These are phyloP conservation scores for Jasminum sambac DNA, from an alignment of 257 asterid genomes.

Conservation along the genomic window DNA sequence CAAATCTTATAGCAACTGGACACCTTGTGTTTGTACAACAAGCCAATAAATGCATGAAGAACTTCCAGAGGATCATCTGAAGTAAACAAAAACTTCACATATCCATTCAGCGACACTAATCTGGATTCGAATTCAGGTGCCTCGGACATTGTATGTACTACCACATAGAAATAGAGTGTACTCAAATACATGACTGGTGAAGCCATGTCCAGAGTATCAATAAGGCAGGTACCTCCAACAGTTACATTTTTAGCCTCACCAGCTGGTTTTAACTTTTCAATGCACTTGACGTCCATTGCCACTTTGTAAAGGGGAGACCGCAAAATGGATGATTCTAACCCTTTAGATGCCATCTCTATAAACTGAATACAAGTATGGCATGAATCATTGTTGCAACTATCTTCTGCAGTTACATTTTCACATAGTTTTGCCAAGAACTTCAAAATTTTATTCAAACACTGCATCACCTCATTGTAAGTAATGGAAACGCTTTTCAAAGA, in stretches of 20 bases:
- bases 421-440: conserved; percentile 49
- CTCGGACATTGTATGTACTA: conserved; percentile 33
- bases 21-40: conserved; percentile 39
- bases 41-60: conserved; percentile 43
- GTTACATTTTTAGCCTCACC: conserved; percentile 31
- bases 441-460: conserved; percentile 53
- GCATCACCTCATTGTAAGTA: conserved; percentile 53
- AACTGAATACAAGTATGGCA: conserved; percentile 43
- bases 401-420: conserved; percentile 32
- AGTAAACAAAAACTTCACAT: conserved; percentile 44
- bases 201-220: conserved; percentile 46
- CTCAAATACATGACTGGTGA: conserved; percentile 53
- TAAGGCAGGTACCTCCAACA: conserved; percentile 32
- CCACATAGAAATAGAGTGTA: conserved; percentile 50
- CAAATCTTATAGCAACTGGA: conserved; percentile 46
- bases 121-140: conserved; percentile 37
- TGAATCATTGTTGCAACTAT: conserved; percentile 28
- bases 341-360: conserved; percentile 53
- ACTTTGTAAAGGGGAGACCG: conserved; percentile 73
- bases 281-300: conserved; percentile 36
- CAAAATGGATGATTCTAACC: conserved; percentile 57
- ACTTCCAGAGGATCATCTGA: conserved; percentile 51
- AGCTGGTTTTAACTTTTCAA: conserved; percentile 34
- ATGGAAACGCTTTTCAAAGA: conserved; percentile 39
- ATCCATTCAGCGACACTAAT: conserved; percentile 38